Evolutionary conservation across 768 basidiomycete genomes (phyloP).

Genomic region (Macrolepiota dolichaula): DNA sequence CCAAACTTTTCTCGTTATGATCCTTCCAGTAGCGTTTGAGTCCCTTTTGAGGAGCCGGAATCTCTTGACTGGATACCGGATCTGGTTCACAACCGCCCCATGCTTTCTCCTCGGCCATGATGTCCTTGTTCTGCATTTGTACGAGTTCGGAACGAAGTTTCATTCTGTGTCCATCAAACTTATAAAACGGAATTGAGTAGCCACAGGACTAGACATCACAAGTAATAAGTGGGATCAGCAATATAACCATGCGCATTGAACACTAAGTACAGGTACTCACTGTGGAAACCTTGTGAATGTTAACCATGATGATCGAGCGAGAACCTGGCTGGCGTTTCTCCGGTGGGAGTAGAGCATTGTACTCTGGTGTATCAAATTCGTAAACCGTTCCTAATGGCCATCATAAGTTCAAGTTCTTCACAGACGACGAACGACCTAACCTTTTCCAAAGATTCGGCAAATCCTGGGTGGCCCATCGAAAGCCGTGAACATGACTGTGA

Average conservation of each 20-base stretch:
- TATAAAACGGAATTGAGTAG: constrained; percentile 52
- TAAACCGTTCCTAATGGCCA: constrained; percentile 42
- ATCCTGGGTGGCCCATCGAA: constrained; percentile 61
- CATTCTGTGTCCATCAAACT: constrained; percentile 46
- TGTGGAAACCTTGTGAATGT: constrained; percentile 50
- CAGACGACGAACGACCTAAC: constrained; percentile 22
- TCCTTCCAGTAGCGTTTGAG: constrained; percentile 48
- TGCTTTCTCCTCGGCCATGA: constrained; percentile 15
- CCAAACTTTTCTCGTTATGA: constrained; percentile 43
- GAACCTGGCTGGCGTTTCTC: constrained; percentile 48
- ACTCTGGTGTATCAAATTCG: constrained; percentile 58
- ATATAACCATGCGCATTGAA: background rate
- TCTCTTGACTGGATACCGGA: background rate
- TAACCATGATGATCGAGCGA: constrained; percentile 50
- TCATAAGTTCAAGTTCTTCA: background rate
- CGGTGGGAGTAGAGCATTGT: constrained; percentile 41
- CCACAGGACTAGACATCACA: constrained; percentile 48
- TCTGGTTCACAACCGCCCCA: background rate
- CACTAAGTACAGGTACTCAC: constrained; percentile 22
- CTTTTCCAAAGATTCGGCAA: constrained; percentile 56
- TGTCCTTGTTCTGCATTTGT: constrained; percentile 34
- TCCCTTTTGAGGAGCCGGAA: constrained; percentile 30
- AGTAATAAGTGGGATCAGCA: background rate
- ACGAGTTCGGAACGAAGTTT: constrained; percentile 37
- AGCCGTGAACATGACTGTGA: constrained; percentile 60